These are phyloP conservation scores for Naganishia vaughanmartiniae DNA, from an alignment of 768 basidiomycete genomes.

Conservation along the genomic window DNA sequence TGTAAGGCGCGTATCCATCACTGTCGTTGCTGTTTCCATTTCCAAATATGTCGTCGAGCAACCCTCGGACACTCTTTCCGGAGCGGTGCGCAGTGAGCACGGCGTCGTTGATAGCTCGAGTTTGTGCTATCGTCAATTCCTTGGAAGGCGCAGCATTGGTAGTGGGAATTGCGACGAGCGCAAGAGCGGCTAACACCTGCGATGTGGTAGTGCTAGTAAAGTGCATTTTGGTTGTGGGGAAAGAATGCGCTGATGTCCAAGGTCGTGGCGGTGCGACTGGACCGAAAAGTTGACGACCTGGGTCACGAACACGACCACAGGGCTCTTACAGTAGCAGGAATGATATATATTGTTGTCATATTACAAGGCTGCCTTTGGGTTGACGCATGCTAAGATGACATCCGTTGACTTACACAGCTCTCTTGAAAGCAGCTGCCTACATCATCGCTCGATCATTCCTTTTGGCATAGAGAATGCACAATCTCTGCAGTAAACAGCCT, in stretches of 20 bases:
- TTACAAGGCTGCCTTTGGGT: background rate
- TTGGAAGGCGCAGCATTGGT: conserved; percentile 11
- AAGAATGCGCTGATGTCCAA: background rate
- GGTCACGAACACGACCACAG: background rate
- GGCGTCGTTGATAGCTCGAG: conserved; percentile 19
- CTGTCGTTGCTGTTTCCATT: conserved; percentile 20
- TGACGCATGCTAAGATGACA: background rate
- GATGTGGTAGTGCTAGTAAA: background rate
- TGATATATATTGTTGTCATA: too few species aligned
- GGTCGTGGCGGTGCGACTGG: background rate
- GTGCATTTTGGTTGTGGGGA: conserved; percentile 18
- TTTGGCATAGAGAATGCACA: background rate
- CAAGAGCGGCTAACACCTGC: background rate
- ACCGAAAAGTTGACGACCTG: background rate
- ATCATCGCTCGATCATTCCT: conserved; percentile 13
- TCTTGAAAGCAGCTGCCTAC: background rate
- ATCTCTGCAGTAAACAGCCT: too few species aligned
- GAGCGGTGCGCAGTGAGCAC: conserved; percentile 8
- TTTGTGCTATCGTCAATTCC: conserved; percentile 19
- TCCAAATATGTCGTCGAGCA: conserved; percentile 28
- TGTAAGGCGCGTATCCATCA: conserved; percentile 41
- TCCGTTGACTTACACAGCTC: background rate
- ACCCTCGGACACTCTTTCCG: conserved; percentile 7
- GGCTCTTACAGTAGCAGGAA: too few species aligned
- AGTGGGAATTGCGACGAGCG: background rate